These are phyloP conservation scores for Acidiella bohemica DNA, from an alignment of 495 filamentous ascomycete genomes.

Conservation along the genomic window DNA sequence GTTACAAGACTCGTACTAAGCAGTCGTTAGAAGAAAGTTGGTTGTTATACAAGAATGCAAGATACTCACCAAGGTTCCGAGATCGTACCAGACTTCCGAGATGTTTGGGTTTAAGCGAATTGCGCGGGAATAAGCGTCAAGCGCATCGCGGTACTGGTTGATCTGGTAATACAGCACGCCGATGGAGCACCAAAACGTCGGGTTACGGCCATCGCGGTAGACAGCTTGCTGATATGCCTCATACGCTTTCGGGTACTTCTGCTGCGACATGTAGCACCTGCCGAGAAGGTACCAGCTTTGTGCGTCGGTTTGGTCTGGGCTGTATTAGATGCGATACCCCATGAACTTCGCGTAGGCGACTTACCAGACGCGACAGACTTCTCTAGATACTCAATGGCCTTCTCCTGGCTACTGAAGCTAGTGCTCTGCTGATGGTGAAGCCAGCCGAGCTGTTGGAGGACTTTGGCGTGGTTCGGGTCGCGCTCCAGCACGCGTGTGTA, in stretches of 20 bases:
- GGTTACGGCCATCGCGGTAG: conserved; percentile 94
- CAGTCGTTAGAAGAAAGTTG: conserved; percentile 21
- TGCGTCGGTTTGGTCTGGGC: conserved; percentile 74
- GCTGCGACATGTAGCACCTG: conserved; percentile 97
- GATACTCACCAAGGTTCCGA: conserved; percentile 78
- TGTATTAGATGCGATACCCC: conserved; percentile 19
- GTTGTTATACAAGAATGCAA: conserved; percentile 5
- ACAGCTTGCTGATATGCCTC: conserved; percentile 99
- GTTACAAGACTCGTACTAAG: conserved; percentile 92
- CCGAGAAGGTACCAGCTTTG: conserved; percentile 98
- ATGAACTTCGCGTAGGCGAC: conserved; percentile 25
- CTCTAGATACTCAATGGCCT: conserved; percentile 92
- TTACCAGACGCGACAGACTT: conserved; percentile 90
- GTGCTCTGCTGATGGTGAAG: conserved; percentile 90
- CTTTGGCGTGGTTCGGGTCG: conserved; percentile 94
- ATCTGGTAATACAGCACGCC: conserved; percentile 99
- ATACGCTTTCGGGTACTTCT: conserved; percentile 98
- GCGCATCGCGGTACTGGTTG: conserved; percentile 96
- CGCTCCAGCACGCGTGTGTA: conserved; percentile 89
- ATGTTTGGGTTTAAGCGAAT: conserved; percentile 98
- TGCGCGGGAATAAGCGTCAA: conserved; percentile 95
- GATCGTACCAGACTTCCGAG: conserved; percentile 98
- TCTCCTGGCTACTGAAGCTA: conserved; percentile 78
- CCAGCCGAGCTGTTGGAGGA: conserved; percentile 96
- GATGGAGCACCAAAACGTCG: conserved; percentile 99